These are phyloP conservation scores for Linnemannia elongata DNA, from an alignment of 192 early-diverging fungal species.

Conservation along the genomic window DNA sequence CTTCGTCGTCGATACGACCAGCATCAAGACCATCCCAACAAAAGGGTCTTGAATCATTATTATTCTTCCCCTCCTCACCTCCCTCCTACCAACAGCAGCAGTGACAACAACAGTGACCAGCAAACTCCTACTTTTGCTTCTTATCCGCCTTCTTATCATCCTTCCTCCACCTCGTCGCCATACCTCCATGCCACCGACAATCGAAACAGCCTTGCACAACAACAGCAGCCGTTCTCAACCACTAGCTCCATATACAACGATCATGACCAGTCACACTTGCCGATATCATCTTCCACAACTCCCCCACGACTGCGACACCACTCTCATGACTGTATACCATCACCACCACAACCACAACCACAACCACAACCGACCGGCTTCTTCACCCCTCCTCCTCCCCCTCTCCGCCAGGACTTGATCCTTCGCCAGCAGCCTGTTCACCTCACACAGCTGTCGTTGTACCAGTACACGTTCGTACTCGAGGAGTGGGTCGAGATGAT, in stretches of 20 bases:
- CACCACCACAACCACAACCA: not conserved
- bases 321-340: not conserved
- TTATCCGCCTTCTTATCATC: not conserved
- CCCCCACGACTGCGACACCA: not conserved
- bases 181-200: not conserved
- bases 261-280: not conserved
- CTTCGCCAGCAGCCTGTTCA: not conserved
- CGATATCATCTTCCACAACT: not conserved
- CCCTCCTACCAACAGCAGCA: not conserved
- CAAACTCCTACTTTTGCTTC: not conserved
- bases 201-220: not conserved
- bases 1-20: not conserved
- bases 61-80: not conserved
- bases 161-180: not conserved
- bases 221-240: not conserved
- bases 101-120: not conserved
- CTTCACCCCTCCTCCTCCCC: not conserved
- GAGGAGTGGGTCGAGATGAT: constrained; percentile 32
- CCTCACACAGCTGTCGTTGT: constrained; percentile 15
- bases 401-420: not conserved
- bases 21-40: not conserved
- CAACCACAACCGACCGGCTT: not conserved
- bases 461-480: constrained; percentile 18
- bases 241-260: not conserved
- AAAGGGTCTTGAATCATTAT: not conserved